Percentiles rank a stretch among this genome's conserved stretches.
Conservation (phyloP, 805 yeast species). For the Zygosaccharomyces siamensis region DNA sequence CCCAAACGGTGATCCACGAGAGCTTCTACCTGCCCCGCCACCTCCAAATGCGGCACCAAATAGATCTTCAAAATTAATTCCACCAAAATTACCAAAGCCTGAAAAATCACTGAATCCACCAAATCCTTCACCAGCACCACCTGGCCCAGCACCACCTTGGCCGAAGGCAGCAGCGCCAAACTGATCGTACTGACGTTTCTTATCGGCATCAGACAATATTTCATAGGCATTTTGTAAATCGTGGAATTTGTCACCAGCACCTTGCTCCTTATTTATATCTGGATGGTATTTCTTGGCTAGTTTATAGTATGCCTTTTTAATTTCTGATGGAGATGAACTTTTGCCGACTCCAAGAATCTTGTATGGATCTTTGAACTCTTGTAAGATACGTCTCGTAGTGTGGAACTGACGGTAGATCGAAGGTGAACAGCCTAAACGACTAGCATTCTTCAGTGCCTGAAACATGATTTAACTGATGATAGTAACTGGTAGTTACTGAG, state of each 20-base stretch:
- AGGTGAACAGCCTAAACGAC: conserved; percentile 1
- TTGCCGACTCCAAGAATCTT: conserved; percentile 71
- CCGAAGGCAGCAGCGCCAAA: conserved; percentile 86
- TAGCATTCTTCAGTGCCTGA: conserved; percentile 1
- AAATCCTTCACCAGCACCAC: conserved; percentile 44
- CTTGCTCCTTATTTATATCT: conserved; percentile 88
- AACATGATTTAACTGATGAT: background rate
- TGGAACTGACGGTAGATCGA: conserved; percentile 15
- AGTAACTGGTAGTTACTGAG: background rate
- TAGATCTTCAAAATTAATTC: conserved; percentile 56
- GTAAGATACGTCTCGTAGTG: conserved; percentile 12
- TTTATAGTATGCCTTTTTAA: conserved; percentile 90
- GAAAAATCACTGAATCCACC: conserved; percentile 38
- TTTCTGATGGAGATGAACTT: conserved; percentile 70
- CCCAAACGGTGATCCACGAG: conserved; percentile 5
- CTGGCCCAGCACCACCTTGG: conserved; percentile 47
- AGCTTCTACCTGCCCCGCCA: conserved; percentile 28
- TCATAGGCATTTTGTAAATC: conserved; percentile 94
- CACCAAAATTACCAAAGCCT: conserved; percentile 41
- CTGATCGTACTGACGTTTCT: conserved; percentile 85
- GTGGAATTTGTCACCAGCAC: conserved; percentile 85
- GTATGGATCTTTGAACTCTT: conserved; percentile 66
- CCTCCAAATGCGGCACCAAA: conserved; percentile 53
- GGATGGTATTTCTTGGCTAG: conserved; percentile 95
- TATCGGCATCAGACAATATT: conserved; percentile 75